Base-by-base conservation (phyloP, 2,329 filamentous ascomycete species). In the Alternaria angustiovoidea region DNA sequence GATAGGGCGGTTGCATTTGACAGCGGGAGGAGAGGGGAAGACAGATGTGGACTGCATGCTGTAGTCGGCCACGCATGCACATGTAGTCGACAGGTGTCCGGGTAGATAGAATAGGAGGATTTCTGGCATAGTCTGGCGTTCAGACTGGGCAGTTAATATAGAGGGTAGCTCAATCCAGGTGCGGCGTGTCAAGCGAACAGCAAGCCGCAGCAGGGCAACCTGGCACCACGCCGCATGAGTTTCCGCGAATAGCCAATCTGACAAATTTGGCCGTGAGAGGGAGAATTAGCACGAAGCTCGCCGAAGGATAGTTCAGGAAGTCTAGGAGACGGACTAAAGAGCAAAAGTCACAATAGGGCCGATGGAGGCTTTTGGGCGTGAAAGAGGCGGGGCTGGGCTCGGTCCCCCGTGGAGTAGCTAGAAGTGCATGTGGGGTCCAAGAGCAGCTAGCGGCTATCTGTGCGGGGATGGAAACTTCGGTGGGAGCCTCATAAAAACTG, bases 1-100 rank as follows among this genome's bases (percentile, higher is more conserved):
- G 67, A 73, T 70, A 71, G 69, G 44, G 52, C 47, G 41, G 52
- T 24, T 43, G 18, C 22, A 38, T 41, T 32, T 51, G 64, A 39
- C 26, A 51, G 43, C 26, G 41, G 44, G 43, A 18, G 51, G 57
- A 42, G 51, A 42, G 51, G 51, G 53, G 42, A 44, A 49, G 9
- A 30, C 28, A 26, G 47, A 42, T 47, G 20, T 26, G 54, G 39
- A 65, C 46, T 49, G 56, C 63, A 61, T 61, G 44, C 38, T 24
- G 38, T 54, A 28, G 41, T 9, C 20, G 16, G 43, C 16, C 44
- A 56, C 44, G 53, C 54, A 56, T 56, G 38, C 53, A 42, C 54
- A 36, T 51, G 54, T 56, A 34, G 46, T 51, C 55, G 43, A 58
- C 53, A 53, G 44, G 32, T 46, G 59, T 47, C 42, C 42, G 49